phyloP scores from a whole-genome alignment of 164 flowering plant species.

The Annona squamosa region DNA sequence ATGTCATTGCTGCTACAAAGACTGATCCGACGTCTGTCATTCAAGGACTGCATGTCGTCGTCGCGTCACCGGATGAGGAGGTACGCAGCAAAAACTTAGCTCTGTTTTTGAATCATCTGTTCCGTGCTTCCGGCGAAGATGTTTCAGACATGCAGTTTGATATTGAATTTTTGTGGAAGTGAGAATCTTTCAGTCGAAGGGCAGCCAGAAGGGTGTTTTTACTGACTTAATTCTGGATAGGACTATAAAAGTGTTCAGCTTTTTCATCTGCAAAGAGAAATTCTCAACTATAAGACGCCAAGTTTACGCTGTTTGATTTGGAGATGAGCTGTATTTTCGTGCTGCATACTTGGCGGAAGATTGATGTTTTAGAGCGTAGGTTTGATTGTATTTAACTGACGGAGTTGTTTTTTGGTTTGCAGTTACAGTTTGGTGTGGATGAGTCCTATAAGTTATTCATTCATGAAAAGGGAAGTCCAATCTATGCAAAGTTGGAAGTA shows the following conservation, averaged over 20 bases:
- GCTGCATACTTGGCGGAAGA: not conserved
- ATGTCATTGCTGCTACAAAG: constrained; percentile 36
- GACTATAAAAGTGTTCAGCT: not conserved
- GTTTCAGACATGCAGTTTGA: not conserved
- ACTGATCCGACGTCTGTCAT: constrained; percentile 25
- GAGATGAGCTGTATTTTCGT: not conserved
- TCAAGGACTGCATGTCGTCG: constrained; percentile 43
- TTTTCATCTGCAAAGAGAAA: not conserved
- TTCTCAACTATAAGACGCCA: not conserved
- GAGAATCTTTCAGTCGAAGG: not conserved
- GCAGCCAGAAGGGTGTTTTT: not conserved
- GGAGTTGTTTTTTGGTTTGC: constrained; percentile 20
- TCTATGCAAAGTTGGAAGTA: constrained; percentile 59
- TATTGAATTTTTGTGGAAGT: not conserved
- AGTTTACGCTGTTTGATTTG: not conserved
- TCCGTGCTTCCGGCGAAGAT: not conserved
- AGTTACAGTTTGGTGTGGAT: constrained; percentile 72
- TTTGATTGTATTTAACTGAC: not conserved
- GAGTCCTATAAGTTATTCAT: constrained; percentile 67
- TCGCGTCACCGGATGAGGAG: constrained; percentile 53
- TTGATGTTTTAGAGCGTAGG: not conserved
- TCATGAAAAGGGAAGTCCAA: constrained; percentile 37
- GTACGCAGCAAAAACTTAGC: constrained; percentile 21
- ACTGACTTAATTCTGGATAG: not conserved
- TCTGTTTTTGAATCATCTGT: not conserved